Evolutionary conservation across 345 rosid species (phyloP), one percentile per base, ranked within the genome.

Genomic region (Cardamine occulta): DNA sequence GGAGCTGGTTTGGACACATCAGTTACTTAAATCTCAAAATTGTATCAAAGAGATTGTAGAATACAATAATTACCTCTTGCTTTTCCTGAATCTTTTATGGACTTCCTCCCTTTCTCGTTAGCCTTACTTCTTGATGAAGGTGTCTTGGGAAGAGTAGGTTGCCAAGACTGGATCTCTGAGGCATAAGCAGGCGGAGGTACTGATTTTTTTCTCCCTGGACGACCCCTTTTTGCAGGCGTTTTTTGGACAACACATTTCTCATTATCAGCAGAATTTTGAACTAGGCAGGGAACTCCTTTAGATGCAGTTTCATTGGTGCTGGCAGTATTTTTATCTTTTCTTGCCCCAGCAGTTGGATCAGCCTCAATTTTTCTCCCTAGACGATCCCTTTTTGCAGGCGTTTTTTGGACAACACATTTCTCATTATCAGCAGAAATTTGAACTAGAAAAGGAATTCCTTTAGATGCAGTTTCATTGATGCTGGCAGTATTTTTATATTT

Each of bases 51-150:
- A 52, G 68, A 65, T 60, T 3, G 52, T 29, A 49, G 70, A 79
- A 75, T 17, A 53, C 52, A 66, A 63, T 78, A 57, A 53, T 28
- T 80, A 89, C 94, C 88, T 84, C 47, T 44, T 80, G 55, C 56
- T 65, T 68, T 79, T 28, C 63, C 78, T 55, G 81, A 48, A 52
- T 60, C 57, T 24, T 77, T 76, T 74, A 28, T 56, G 51, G 56
- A 37, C 56, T 67, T 59, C 70, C 61, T 72, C 58, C 82, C 75
- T 64, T 68, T 75, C 66, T 35, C 82, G 70, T 57, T 59, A 68
- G 80, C 61, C 69, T 70, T 76, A 51, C 74, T 51, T 48, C 28
- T 64, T 70, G 83, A 66, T 72, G 81, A 76, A 74, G 54, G 61
- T 49, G 54, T 21, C 59, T 53, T 83, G 37, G 77, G 26, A 42